Conservation (phyloP, 257 asterid genomes). For the Capsicum chinense region DNA sequence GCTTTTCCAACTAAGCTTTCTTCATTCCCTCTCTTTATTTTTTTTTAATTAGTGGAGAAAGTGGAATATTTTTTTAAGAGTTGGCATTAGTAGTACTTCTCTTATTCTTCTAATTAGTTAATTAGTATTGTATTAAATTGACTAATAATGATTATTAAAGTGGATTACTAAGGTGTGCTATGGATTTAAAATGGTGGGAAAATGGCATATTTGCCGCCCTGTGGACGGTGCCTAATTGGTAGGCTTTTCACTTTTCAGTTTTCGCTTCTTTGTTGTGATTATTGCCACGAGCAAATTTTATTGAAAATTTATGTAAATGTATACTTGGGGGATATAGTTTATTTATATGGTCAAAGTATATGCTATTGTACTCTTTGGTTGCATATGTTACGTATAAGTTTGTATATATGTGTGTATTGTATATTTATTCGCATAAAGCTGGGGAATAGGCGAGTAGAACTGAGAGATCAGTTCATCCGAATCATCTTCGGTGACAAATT, state of each 20-base stretch:
- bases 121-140: not conserved
- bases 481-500: too few relatives aligned
- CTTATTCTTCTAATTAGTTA: not conserved
- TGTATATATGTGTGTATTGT: too few relatives aligned
- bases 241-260: not conserved
- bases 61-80: slow-evolving; percentile 7
- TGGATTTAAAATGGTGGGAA: not conserved
- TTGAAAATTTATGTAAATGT: not conserved
- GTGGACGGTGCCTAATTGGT: slow-evolving; percentile 25
- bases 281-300: not conserved
- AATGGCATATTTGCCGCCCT: slow-evolving; percentile 14
- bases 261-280: not conserved
- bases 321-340: too few relatives aligned
- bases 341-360: too few relatives aligned
- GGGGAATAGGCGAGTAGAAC: too few relatives aligned
- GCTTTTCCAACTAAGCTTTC: slow-evolving; percentile 62
- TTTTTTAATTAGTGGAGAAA: not conserved
- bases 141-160: not conserved
- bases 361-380: too few relatives aligned
- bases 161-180: not conserved
- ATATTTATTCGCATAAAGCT: too few relatives aligned
- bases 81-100: not conserved
- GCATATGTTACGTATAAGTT: too few relatives aligned
- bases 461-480: too few relatives aligned
- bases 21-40: slow-evolving; percentile 30